Base-by-base conservation (phyloP, 2,329 filamentous ascomycete species). In the Cordyceps tenuipes region DNA sequence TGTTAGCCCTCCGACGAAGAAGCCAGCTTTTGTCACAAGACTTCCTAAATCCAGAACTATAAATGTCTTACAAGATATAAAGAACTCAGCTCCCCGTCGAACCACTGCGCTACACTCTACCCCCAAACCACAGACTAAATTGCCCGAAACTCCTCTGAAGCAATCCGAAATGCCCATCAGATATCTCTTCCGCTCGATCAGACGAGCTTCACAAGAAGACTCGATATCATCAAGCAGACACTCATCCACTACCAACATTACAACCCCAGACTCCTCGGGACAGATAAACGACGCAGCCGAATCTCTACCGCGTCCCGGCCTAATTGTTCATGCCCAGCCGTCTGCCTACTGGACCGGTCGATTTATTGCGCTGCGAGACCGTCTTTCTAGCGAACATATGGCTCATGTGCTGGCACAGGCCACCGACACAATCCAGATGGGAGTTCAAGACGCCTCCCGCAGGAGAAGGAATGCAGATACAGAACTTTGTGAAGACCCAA, bases 261-360 rank as follows among this genome's bases (percentile, higher is more conserved):
- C 57, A 39, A 59, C 57, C 3, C 57, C 57, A 46, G 57, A 59
- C 17, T 53, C 49, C 9, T 52, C 29, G 4, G 26, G 23, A 13
- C 44, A 43, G 10, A 34, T 55, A 7, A 17, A 48, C 9, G 34
- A 41, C 21, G 7, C n/a, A 9, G 9, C 5, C 4, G 43, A 55
- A 17, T 13, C 19, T 23, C 3, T 12, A 17, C 36, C 50, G 2
- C 10, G 17, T 5, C 26, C 52, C 2, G 65, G 65, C 1, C 68
- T 70, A 2, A 69, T 84, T 15, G 67, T 68, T 55, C 71, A 67
- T 0, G 75, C 79, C 2, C 77, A 81, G 65, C 71, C 76, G 6
- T 76, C 77, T 2, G 69, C 75, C 3, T 87, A 85, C 69, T 88
- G 85, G 85, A 74, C 77, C 12, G 85, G 85, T 19, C 81, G 85